Conservation (phyloP, 2,329 filamentous ascomycete species). For the Aspergillus sp. region DNA sequence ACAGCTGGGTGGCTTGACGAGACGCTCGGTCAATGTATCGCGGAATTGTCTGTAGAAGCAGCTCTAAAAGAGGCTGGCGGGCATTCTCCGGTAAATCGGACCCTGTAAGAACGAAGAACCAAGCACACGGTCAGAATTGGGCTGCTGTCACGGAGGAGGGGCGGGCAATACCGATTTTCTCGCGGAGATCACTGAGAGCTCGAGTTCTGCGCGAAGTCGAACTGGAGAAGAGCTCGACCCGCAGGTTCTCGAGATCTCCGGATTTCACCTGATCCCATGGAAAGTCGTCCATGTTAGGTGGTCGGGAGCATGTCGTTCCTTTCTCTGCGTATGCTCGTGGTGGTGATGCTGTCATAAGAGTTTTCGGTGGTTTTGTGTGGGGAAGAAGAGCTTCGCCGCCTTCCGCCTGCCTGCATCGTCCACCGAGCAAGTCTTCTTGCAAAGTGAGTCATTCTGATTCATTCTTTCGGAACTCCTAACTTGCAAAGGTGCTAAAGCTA, state of each 20-base stretch:
- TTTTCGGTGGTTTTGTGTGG: conserved; percentile 31
- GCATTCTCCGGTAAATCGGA: conserved; percentile 32
- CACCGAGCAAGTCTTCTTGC: neutral
- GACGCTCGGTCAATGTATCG: conserved; percentile 85
- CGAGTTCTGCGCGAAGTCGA: conserved; percentile 43
- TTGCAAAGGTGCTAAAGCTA: neutral
- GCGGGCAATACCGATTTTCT: conserved; percentile 40
- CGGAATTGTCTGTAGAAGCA: conserved; percentile 84
- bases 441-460: conserved; percentile 7
- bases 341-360: conserved; percentile 42
- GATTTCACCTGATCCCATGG: conserved; percentile 46
- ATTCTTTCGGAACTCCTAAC: neutral
- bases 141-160: conserved; percentile 2
- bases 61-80: conserved; percentile 56
- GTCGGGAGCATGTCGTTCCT: conserved; percentile 29
- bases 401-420: conserved; percentile 26
- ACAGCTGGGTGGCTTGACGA: conserved; percentile 77
- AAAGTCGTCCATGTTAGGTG: conserved; percentile 43
- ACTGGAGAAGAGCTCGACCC: conserved; percentile 41
- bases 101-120: conserved; percentile 22
- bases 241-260: conserved; percentile 41
- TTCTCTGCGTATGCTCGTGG: conserved; percentile 8
- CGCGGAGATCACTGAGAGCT: conserved; percentile 45
- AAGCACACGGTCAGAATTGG: conserved; percentile 15
- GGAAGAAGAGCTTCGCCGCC: conserved; percentile 22